phyloP scores from a whole-genome alignment of 192 early-diverging fungal species.

The Coemansia sp. region DNA sequence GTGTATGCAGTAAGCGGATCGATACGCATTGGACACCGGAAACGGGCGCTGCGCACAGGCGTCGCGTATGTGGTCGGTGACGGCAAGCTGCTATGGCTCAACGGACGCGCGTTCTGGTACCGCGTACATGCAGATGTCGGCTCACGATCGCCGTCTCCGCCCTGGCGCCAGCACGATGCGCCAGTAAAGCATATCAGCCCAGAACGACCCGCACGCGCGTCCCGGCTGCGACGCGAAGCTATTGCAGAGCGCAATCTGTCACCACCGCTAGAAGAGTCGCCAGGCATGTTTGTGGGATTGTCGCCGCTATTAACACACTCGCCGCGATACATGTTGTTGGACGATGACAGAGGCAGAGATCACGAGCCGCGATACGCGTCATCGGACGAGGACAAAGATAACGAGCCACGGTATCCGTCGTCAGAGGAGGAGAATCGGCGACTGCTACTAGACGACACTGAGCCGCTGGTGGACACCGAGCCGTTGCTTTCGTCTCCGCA shows the following conservation, averaged over 20 bases:
- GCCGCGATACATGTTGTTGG: not conserved
- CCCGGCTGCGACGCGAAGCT: not conserved
- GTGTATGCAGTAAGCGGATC: constrained; percentile 9
- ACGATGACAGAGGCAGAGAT: too few relatives aligned
- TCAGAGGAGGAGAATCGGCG: constrained; percentile 3
- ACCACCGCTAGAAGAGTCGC: not conserved
- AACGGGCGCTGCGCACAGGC: constrained; percentile 3
- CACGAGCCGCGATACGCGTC: not conserved
- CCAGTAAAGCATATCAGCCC: not conserved
- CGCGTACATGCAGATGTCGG: constrained; percentile 5
- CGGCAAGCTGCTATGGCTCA: constrained; percentile 39
- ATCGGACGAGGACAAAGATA: not conserved
- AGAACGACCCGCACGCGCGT: not conserved
- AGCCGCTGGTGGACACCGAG: not conserved
- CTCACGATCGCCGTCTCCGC: constrained; percentile 24
- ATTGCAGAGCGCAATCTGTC: not conserved
- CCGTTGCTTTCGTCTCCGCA: not conserved
- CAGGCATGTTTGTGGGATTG: not conserved
- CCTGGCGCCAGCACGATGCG: constrained; percentile 18
- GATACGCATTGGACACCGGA: not conserved
- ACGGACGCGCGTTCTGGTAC: constrained; percentile 32
- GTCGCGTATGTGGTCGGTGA: constrained; percentile 28
- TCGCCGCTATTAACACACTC: not conserved
- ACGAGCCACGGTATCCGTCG: not conserved
- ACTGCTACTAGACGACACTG: not conserved